Conservation (phyloP, 768 basidiomycete species). For the Tylopilus sp. region DNA sequence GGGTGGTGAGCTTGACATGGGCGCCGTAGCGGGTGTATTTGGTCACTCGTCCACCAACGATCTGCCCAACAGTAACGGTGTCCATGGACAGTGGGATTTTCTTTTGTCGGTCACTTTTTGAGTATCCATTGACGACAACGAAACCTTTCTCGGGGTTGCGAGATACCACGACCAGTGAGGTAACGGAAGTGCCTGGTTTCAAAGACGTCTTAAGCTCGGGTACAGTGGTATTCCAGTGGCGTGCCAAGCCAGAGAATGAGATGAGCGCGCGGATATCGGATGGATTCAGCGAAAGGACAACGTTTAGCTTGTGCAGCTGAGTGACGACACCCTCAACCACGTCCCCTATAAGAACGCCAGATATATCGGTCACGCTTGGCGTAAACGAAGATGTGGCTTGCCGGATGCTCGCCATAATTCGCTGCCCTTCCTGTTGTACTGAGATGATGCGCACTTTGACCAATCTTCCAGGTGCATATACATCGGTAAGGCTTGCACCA, state of each 20-base stretch:
- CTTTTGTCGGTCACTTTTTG: slow-evolving; percentile 50
- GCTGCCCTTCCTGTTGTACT: slow-evolving; percentile 52
- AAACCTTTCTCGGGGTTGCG: slow-evolving; percentile 83
- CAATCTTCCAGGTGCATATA: slow-evolving; percentile 78
- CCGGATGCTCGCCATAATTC: slow-evolving; percentile 82
- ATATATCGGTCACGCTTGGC: slow-evolving; percentile 56
- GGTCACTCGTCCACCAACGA: slow-evolving; percentile 77
- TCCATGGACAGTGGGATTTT: slow-evolving; percentile 62
- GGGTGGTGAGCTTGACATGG: slow-evolving; percentile 68
- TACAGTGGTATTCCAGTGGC: slow-evolving; percentile 62
- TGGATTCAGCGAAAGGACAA: slow-evolving; percentile 68
- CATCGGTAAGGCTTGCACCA: slow-evolving; percentile 49
- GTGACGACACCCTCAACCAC: slow-evolving; percentile 65
- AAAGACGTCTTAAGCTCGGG: slow-evolving; percentile 62
- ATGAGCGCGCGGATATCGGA: slow-evolving; percentile 72
- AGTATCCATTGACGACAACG: slow-evolving; percentile 77
- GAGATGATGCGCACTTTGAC: slow-evolving; percentile 79
- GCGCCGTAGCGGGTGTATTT: slow-evolving; percentile 70
- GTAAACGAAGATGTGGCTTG: slow-evolving; percentile 61
- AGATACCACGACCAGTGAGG: slow-evolving; percentile 84
- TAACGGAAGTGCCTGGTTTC: slow-evolving; percentile 64
- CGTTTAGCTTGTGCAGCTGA: slow-evolving; percentile 84
- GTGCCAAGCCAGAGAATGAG: slow-evolving; percentile 86
- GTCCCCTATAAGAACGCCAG: slow-evolving; percentile 73
- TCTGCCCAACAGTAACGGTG: slow-evolving; percentile 64